These are phyloP conservation scores for Hymenoscyphus repandus DNA, from an alignment of 2,329 filamentous ascomycete species.

Conservation along the genomic window DNA sequence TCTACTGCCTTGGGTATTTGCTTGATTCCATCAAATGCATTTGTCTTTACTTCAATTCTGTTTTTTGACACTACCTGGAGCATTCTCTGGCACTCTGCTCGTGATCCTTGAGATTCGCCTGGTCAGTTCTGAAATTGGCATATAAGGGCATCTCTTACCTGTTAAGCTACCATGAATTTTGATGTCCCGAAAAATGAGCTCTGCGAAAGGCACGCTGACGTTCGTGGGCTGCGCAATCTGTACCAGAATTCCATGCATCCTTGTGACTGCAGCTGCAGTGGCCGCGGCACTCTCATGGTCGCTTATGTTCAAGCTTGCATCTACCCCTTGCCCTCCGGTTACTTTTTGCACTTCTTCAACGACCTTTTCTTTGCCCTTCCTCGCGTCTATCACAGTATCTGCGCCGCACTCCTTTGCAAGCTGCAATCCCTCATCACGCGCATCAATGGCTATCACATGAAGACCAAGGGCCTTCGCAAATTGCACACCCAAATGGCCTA, in stretches of 20 bases:
- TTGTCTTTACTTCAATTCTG: slow-evolving; percentile 44
- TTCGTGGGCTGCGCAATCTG: slow-evolving; percentile 50
- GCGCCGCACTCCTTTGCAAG: slow-evolving; percentile 44
- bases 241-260: slow-evolving; percentile 52
- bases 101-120: slow-evolving; percentile 27
- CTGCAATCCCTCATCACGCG: slow-evolving; percentile 47
- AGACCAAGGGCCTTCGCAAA: slow-evolving; percentile 47
- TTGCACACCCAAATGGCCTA: slow-evolving; percentile 47
- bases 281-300: slow-evolving; percentile 46
- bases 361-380: slow-evolving; percentile 41
- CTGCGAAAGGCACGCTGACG: slow-evolving; percentile 36
- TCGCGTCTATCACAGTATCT: slow-evolving; percentile 47
- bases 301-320: slow-evolving; percentile 48
- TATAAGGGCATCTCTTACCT: slow-evolving; percentile 2
- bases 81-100: slow-evolving; percentile 42
- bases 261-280: slow-evolving; percentile 49
- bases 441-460: slow-evolving; percentile 47
- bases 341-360: slow-evolving; percentile 42
- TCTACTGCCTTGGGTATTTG: slow-evolving; percentile 46
- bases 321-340: slow-evolving; percentile 45
- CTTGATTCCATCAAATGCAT: slow-evolving; percentile 46
- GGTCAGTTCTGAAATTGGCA: not conserved
- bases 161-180: slow-evolving; percentile 41
- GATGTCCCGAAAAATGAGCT: slow-evolving; percentile 51
- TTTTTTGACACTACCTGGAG: slow-evolving; percentile 41